Evolutionary conservation across 2,329 filamentous ascomycete genomes (phyloP).

Genomic region (Ambrosiella beaveri): DNA sequence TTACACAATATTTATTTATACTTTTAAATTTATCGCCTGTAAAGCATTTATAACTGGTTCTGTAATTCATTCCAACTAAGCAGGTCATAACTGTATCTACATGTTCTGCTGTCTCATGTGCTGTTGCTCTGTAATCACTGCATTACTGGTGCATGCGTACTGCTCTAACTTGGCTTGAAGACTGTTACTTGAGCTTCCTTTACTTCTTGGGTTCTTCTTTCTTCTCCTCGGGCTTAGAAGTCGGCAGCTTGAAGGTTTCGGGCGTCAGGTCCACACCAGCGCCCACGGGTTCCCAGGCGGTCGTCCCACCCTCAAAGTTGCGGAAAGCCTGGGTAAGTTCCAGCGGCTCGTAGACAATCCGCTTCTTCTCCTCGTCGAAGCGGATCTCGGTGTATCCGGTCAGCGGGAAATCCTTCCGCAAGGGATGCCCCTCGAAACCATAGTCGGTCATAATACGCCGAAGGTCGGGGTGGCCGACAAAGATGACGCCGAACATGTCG

Average conservation of each 20-base stretch:
- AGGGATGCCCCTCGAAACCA: constrained; percentile 91
- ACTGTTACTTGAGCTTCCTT: constrained; percentile 14
- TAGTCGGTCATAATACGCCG: constrained; percentile 99
- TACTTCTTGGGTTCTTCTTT: constrained; percentile 88
- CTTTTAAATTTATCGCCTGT: too few relatives aligned
- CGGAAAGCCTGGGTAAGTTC: constrained; percentile 97
- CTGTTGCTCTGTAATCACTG: neutral
- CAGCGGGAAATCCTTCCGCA: constrained; percentile 94
- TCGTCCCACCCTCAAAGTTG: constrained; percentile 84
- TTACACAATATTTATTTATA: too few relatives aligned
- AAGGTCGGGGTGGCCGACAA: constrained; percentile 84
- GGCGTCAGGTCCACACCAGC: constrained; percentile 62
- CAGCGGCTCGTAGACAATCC: constrained; percentile 91
- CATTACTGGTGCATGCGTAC: neutral
- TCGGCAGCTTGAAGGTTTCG: constrained; percentile 83
- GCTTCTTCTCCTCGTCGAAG: constrained; percentile 99
- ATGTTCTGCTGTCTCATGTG: constrained; percentile 7
- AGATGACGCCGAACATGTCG: constrained; percentile 95
- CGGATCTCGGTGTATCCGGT: constrained; percentile 96
- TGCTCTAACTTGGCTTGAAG: neutral
- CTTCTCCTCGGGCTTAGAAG: constrained; percentile 85
- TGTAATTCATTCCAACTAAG: neutral
- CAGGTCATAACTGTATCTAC: constrained; percentile 7
- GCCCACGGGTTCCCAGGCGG: constrained; percentile 49
- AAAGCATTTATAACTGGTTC: neutral